Conservation (phyloP, 2,329 filamentous ascomycete genomes). For the Cordyceps fumosorosea region DNA sequence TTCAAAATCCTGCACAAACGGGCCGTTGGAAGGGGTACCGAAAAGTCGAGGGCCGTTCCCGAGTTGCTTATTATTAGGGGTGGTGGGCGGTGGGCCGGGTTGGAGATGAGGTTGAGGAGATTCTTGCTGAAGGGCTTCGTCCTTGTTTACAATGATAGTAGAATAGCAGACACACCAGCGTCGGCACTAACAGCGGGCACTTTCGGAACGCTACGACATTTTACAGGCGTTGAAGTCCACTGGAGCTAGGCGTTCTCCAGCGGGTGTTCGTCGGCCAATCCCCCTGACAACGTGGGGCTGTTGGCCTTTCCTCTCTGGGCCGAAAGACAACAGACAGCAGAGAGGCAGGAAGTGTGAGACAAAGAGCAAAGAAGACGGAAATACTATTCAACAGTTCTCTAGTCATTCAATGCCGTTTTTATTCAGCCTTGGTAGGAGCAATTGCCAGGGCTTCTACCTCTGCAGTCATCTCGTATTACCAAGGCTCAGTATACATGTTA, state of each 20-base stretch:
- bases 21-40: constrained; percentile 3
- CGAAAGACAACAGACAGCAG: constrained; percentile 2
- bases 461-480: no score
- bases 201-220: neutral
- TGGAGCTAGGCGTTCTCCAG: neutral
- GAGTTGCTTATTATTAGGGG: no score
- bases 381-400: no score
- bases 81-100: constrained; percentile 5
- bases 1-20: constrained; percentile 10
- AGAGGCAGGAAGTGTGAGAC: no score
- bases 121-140: neutral
- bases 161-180: neutral
- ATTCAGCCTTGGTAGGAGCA: no score
- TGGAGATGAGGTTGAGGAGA: constrained; percentile 12
- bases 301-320: neutral
- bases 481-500: neutral
- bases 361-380: no score
- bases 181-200: constrained; percentile 7
- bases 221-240: constrained; percentile 2
- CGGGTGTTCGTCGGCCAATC: neutral
- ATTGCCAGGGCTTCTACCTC: no score
- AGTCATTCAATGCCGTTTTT: no score
- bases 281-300: constrained; percentile 2
- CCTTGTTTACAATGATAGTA: constrained; percentile 8
- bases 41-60: neutral